Base-by-base conservation (phyloP, 2,329 filamentous ascomycete species). In the Orbilia blumenaviensis region DNA sequence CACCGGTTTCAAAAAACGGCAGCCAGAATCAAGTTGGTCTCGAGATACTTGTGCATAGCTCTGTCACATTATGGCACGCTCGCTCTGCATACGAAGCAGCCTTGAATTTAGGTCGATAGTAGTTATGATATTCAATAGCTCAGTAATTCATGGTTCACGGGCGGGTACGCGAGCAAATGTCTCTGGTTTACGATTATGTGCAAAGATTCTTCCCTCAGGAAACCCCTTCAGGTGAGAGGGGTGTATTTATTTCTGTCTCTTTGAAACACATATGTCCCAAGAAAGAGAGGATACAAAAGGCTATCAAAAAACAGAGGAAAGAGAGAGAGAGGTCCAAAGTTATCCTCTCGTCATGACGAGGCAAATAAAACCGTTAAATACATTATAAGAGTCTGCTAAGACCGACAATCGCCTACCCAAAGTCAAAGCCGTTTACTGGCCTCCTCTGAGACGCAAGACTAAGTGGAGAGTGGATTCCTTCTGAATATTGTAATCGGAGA, bases 401-500 rank as follows among this genome's bases (percentile, higher is more conserved):
- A 23, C 32, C 18, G 16, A 50, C 7, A 25, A 27, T 38, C 12
- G 12, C 8, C 3, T 14, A 41, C 21, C 6, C 14, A 66, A 48
- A 56, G 16, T 23, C n/a, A 14, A 23, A 2, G 12, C 52, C n/a
- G 12, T 44, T 73, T 63, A 67, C 56, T 67, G 71, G 3, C 71
- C 71, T 29, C 62, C 64, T 48, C 64, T 36, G 14, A 73, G 68
- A 60, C 95, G 93, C 82, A 99, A 91, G 83, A 99, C 95, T 82
- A 98, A 88, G 88, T 99, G 95, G 81, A 99, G 93, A 83, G 95
- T 99, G 82, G 90, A 94, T 90, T 98, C 80, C 92, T 97, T 97
- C 89, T 97, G 94, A 87, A 98, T 97, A 89, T 97, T 97, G 91
- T 97, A 97, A 88, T 97, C 94, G 84, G 90, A 92, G 80, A 97